A percentile compares a stretch with the other conserved stretches of the same genome.
Evolutionary conservation across 1,284 basidiomycete species (phyloP).

Genomic region (Vanrija pseudolonga): DNA sequence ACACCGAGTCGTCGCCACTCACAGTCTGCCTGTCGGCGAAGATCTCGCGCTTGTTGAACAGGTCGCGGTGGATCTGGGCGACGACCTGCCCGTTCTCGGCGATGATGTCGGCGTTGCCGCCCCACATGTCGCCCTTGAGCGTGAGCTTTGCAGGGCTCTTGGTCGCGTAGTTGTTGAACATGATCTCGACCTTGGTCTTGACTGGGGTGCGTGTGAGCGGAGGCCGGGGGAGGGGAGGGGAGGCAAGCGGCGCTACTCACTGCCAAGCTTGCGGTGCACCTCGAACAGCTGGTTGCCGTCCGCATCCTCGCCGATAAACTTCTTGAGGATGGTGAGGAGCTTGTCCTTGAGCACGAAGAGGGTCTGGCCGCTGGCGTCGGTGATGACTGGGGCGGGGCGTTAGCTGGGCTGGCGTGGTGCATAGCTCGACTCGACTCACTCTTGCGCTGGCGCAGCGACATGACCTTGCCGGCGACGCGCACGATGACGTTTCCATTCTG

Average conservation of each 20-base stretch:
- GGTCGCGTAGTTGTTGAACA: conserved; percentile 35
- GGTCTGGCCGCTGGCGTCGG: conserved; percentile 30
- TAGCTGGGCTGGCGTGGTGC: neutral
- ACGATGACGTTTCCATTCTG: conserved; percentile 32
- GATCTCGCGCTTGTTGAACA: conserved; percentile 34
- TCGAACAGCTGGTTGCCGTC: conserved; percentile 35
- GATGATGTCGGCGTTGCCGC: conserved; percentile 33
- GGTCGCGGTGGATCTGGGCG: conserved; percentile 40
- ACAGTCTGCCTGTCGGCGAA: conserved; percentile 42
- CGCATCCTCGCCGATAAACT: conserved; percentile 32
- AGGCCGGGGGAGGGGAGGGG: neutral
- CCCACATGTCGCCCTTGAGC: conserved; percentile 41
- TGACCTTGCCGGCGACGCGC: conserved; percentile 31
- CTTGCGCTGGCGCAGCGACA: conserved; percentile 42
- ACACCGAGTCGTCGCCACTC: conserved; percentile 5
- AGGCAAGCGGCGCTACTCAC: conserved; percentile 23
- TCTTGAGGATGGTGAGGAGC: conserved; percentile 31
- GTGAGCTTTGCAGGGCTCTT: conserved; percentile 23
- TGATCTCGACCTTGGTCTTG: conserved; percentile 40
- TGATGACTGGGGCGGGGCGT: conserved; percentile 32
- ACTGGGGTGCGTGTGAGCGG: conserved; percentile 18
- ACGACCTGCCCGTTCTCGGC: conserved; percentile 32
- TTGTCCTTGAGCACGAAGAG: conserved; percentile 41
- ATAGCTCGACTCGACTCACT: conserved; percentile 17
- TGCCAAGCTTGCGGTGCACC: conserved; percentile 29